phyloP scores from a whole-genome alignment of 75 land plant species.

The Cupressus sempervirens region DNA sequence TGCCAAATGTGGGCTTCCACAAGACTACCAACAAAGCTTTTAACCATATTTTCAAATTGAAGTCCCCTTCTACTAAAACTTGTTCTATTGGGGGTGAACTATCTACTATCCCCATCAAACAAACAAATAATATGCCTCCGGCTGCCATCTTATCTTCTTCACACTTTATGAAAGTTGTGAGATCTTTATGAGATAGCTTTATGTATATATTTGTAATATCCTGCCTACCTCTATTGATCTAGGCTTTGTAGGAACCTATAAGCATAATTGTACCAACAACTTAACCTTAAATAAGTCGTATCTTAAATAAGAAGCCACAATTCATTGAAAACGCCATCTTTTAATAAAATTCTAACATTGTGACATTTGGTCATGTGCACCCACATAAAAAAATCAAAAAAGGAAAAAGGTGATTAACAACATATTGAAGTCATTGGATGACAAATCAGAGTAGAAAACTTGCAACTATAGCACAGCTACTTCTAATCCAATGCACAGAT shows the following conservation, averaged over 20 bases:
- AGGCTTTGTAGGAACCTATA: slow-evolving; percentile 10
- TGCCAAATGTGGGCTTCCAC: slow-evolving; percentile 11
- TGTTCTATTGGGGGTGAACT: neutral
- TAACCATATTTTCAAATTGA: slow-evolving; percentile 11
- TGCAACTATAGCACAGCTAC: slow-evolving; percentile 13
- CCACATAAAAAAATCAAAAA: neutral
- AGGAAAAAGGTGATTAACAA: neutral
- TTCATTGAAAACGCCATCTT: neutral
- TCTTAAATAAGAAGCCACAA: neutral
- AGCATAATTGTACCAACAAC: neutral
- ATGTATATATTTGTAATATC: slow-evolving; percentile 5
- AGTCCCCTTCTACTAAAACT: slow-evolving; percentile 6
- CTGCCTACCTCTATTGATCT: slow-evolving; percentile 11
- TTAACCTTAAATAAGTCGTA: neutral
- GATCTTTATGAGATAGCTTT: slow-evolving; percentile 8
- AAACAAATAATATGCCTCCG: slow-evolving; percentile 10
- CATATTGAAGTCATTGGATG: slow-evolving; percentile 27
- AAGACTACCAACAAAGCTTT: neutral
- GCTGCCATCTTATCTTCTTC: neutral
- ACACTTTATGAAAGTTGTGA: neutral
- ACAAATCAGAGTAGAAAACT: slow-evolving; percentile 16
- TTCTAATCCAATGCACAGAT: slow-evolving; percentile 5
- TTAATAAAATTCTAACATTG: neutral
- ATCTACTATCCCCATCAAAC: slow-evolving; percentile 5
- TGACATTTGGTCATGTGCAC: neutral